Evolutionary conservation across 1,284 basidiomycete species (phyloP), one percentile per base, ranked within the genome.

Genomic region (Ganoderma resinaceum): DNA sequence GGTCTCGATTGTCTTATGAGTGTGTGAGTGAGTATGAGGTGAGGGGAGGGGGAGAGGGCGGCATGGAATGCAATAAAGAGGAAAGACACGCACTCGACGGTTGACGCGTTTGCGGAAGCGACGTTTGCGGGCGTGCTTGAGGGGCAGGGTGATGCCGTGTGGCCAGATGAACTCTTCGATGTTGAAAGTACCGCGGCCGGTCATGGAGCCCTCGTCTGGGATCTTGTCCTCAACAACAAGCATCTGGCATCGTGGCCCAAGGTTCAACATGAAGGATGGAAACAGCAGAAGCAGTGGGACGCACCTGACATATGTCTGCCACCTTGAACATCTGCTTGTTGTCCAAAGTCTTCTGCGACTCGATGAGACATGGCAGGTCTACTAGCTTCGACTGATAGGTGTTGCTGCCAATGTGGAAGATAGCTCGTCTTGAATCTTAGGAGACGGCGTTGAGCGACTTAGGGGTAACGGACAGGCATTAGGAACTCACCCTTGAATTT

Each of bases 251-350:
- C 5, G 6, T 37, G 63, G 63, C 46, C 33, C 71, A 58, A 29
- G 29, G 37, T 5, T 49, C 46, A 49, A 26, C 11, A 49, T 26
- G 23, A 52, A 55, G 66, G 16, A 52, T 61, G 68, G 40, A n/a
- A 20, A n/a, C n/a, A 62, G 72, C 74, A 69, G 2, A 42, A 12
- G 26, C 52, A 26, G 53, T 57, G 52, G 12, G 23, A 43, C 68
- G 31, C 3, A 95, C 95, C 88, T 97, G 96, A 80, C 95, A 97
- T 81, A 99, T 98, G 78, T 99, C 98, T 38, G 96, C 96, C 1
- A 98, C 94, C 82, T 99, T 99, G 86, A 99, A 98, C 88, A 99
- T 93, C 76, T 97, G 94, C 78, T 96, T 95, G 79, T 93, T 95
- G 81, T 99, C 97, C 62, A 98, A 82, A 1, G 97, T 98, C 85